phyloP scores from a whole-genome alignment of 2,329 filamentous ascomycete species.

The Diaporthe ilicicola region DNA sequence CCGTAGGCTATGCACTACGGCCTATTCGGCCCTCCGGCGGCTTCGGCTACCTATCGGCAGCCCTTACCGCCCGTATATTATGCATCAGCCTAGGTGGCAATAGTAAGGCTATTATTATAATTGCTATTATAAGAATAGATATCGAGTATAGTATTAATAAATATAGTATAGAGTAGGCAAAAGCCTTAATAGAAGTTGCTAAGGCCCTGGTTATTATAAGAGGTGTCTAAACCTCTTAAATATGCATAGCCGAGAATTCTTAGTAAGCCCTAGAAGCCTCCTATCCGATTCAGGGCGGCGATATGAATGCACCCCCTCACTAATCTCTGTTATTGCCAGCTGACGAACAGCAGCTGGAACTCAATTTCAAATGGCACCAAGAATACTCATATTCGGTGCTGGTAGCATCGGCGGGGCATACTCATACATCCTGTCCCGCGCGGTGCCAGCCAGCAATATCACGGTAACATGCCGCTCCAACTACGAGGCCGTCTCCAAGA shows the following conservation, averaged over 20 bases:
- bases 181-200: not conserved
- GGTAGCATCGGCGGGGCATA: conserved; percentile 45
- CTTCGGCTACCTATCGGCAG: too few relatives aligned
- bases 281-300: not conserved
- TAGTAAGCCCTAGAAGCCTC: not conserved
- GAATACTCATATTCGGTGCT: conserved; percentile 42
- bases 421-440: conserved; percentile 38
- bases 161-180: not conserved
- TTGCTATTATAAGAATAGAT: not conserved
- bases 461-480: conserved; percentile 44
- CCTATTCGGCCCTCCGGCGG: too few relatives aligned
- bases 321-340: not conserved
- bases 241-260: not conserved
- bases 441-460: conserved; percentile 38
- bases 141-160: not conserved
- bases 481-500: conserved; percentile 39
- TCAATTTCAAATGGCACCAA: conserved; percentile 3
- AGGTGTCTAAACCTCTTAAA: too few relatives aligned
- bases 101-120: not conserved
- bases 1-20: too few relatives aligned
- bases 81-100: not conserved
- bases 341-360: not conserved
- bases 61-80: too few relatives aligned
- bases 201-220: not conserved
- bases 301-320: not conserved